Base-by-base conservation (phyloP, 176 grass and related monocot species). In the Triticum monococcum region DNA sequence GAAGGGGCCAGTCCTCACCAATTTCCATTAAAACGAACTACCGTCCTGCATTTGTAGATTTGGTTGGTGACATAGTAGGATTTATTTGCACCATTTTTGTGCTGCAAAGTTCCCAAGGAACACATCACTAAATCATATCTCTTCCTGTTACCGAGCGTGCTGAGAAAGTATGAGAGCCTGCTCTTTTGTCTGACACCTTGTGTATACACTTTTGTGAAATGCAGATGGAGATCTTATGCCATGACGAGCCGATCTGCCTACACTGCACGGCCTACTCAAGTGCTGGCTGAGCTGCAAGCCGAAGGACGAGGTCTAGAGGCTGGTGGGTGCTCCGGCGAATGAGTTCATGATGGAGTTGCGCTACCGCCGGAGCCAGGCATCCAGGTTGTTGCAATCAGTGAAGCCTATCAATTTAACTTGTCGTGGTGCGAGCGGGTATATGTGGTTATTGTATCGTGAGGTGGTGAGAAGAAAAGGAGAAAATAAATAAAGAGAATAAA, bases 311-410 rank as follows among this genome's bases (percentile, higher is more conserved):
- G 22, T 90, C 35, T 63, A 59, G 23, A 26, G 89, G 4, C 63
- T 65, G 35, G 67, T 89, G 9, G 90, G 87, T 17, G 45, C 90
- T 62, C 85, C 89, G 3, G 90, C 82, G 52, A 94, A 93, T 12
- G 85, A 93, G 81, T 94, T 96, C 20, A 79, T 99, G 50, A 96
- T 99, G 92, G 92, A 86, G 88, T 90, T 96, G 4, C 50, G 66
- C 25, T 99, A 96, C 84, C 87, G 92, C 30, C 90, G 86, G 18
- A 86, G 67, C 18, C 83, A 9, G 6, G 72, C 7, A 2, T 17
- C 64, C 46, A 25, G 12, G 41, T 23, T 76, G 60, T n/a, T 81
- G 75, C 33, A 52, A 40, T 40, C 45, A 7, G 48, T 9, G 41
- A 74, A 74, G 22, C 38, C 59, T 41, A 26, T 40, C 37, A 40